Base-by-base conservation (phyloP, 768 basidiomycete species). In the Hemileccinum impolitum region DNA sequence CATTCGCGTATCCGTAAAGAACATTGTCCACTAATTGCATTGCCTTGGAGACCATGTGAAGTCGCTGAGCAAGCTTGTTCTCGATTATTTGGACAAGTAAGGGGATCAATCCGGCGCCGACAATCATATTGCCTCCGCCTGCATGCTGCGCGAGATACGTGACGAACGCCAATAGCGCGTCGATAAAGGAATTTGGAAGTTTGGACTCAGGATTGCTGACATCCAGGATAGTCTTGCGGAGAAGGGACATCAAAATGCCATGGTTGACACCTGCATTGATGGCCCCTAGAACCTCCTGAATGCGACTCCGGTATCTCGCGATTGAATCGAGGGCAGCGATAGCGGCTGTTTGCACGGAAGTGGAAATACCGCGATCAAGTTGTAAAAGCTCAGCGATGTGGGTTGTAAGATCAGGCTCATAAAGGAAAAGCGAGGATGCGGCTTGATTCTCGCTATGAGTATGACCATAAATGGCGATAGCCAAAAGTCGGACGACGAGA, bases 211-310 rank as follows among this genome's bases (percentile, higher is more conserved):
- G 74, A 48, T 79, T 78, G 46, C 79, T 75, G 18, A 93, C 81
- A 51, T 92, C 87, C 15, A 75, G 65, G 15, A 91, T 85, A 19
- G 89, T 88, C 68, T 84, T 86, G 52, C 94, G 81, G 47, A 97
- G 76, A 31, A 94, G 74, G 25, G 87, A 85, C 85, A 98, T 91
- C 21, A 99, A 68, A 35, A 93, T 86, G 12, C 96, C 96, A 62
- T 98, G 96, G 60, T 93, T 96, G 47, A 97, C 92, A 38, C 92
- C 92, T 21, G 92, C 94, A 64, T 96, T 96, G 32, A 98, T 80
- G 1, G 94, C 86, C 5, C 86, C 85, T 39, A 96, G 69, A 34
- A 95, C 91, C 62, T 98, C 96, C 58, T 84, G 81, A 31, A 90
- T 78, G 63, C 87, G 91, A 51, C 72, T 75, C 52, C 91, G 81